These are phyloP conservation scores for Sugiyamaella americana DNA, from an alignment of 805 yeast species.

Conservation along the genomic window DNA sequence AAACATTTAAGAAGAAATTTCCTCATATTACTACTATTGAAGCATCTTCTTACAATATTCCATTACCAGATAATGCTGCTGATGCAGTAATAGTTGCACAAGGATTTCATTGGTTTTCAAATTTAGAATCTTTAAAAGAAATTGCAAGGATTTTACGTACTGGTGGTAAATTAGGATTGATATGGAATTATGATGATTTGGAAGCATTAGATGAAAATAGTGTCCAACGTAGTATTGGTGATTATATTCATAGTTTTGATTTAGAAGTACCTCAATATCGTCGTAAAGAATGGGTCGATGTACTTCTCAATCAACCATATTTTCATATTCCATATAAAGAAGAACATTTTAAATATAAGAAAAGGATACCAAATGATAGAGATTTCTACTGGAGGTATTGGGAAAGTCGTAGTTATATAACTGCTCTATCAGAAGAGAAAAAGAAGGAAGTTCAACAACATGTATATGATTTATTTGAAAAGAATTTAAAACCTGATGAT, in stretches of 20 bases:
- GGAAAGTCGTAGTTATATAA: slow-evolving; percentile 51
- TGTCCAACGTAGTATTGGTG: slow-evolving; percentile 37
- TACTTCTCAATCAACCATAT: slow-evolving; percentile 29
- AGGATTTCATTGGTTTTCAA: slow-evolving; percentile 66
- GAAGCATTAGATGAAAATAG: slow-evolving; percentile 25
- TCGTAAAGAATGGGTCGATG: slow-evolving; percentile 41
- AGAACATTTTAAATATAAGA: slow-evolving; percentile 27
- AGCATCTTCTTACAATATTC: slow-evolving; percentile 45
- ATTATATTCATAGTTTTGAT: slow-evolving; percentile 36
- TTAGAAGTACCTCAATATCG: slow-evolving; percentile 52
- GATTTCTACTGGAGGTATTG: slow-evolving; percentile 44
- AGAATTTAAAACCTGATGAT: slow-evolving; percentile 8
- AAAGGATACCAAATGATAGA: slow-evolving; percentile 26
- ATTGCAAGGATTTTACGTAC: slow-evolving; percentile 46
- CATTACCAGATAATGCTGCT: slow-evolving; percentile 38
- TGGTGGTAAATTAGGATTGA: slow-evolving; percentile 45
- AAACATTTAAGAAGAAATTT: slow-evolving; percentile 40
- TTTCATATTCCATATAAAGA: slow-evolving; percentile 37
- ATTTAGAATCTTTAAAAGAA: slow-evolving; percentile 42
- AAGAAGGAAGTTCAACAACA: slow-evolving; percentile 30
- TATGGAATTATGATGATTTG: slow-evolving; percentile 52
- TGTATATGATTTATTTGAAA: slow-evolving; percentile 30
- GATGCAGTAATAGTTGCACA: slow-evolving; percentile 54
- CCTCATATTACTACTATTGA: slow-evolving; percentile 37
- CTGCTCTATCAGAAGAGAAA: slow-evolving; percentile 38